Conservation (phyloP, 306 rosid species). For the Canavalia ensiformis region DNA sequence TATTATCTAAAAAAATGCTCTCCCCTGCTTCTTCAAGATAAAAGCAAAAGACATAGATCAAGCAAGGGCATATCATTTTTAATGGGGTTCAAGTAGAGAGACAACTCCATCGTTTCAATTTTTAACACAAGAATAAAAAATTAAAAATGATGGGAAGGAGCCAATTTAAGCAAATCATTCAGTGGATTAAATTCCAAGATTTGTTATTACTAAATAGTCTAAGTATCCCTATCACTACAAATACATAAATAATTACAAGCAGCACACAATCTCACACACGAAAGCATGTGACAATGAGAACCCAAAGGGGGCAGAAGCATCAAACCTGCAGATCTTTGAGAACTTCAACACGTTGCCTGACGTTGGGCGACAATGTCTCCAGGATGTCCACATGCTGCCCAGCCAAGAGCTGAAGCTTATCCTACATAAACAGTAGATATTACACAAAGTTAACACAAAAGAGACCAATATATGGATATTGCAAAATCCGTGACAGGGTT, state of each 20-base stretch:
- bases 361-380: slow-evolving; percentile 52
- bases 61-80: background rate
- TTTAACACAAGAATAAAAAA: slow-evolving; percentile 9
- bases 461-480: background rate
- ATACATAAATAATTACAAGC: background rate
- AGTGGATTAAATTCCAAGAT: background rate
- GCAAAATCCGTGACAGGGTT: background rate
- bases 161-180: background rate
- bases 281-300: background rate
- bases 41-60: slow-evolving; percentile 2
- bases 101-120: slow-evolving; percentile 18
- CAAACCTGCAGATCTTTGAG: slow-evolving; percentile 63
- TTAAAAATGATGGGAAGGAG: slow-evolving; percentile 3
- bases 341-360: slow-evolving; percentile 58
- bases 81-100: background rate
- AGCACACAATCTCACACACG: slow-evolving; percentile 1
- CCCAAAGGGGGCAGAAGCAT: slow-evolving; percentile 11
- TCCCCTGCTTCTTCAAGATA: slow-evolving; percentile 18
- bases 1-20: slow-evolving; percentile 21
- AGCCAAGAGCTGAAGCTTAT: slow-evolving; percentile 52
- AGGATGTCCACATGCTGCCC: slow-evolving; percentile 53
- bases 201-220: background rate
- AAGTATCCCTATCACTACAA: background rate
- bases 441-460: background rate
- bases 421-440: slow-evolving; percentile 52